These are phyloP conservation scores for Aspergillus candidus DNA, from an alignment of 2,329 filamentous ascomycete genomes.

Conservation along the genomic window DNA sequence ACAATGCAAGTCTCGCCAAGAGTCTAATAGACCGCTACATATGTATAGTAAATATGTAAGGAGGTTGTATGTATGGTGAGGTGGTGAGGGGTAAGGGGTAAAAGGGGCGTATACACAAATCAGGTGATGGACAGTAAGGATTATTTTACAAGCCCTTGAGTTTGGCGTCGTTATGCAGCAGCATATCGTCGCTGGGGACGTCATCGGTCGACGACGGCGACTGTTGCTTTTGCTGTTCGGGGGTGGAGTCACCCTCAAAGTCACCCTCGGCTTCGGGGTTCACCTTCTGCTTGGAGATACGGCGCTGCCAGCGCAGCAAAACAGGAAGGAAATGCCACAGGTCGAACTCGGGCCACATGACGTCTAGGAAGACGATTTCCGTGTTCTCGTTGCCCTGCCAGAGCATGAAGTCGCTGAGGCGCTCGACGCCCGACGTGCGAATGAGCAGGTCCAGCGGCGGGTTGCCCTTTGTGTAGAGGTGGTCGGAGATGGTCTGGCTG, in stretches of 20 bases:
- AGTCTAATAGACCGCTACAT: too few relatives aligned
- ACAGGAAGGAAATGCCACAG: conserved; percentile 91
- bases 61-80: too few relatives aligned
- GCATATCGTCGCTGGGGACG: too few relatives aligned
- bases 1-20: too few relatives aligned
- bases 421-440: conserved; percentile 84
- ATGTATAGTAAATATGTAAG: too few relatives aligned
- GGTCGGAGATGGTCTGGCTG: conserved; percentile 69
- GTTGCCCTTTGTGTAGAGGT: conserved; percentile 80
- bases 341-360: conserved; percentile 93
- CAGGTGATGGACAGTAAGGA: too few relatives aligned
- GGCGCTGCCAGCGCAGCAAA: conserved; percentile 79
- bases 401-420: conserved; percentile 95
- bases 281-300: conserved; percentile 57
- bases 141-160: too few relatives aligned
- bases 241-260: conserved; percentile 45
- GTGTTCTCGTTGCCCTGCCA: conserved; percentile 96
- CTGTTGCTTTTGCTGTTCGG: too few relatives aligned
- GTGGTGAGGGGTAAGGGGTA: too few relatives aligned
- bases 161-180: too few relatives aligned
- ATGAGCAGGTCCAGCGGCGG: conserved; percentile 88
- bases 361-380: conserved; percentile 85
- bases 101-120: too few relatives aligned
- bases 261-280: conserved; percentile 54
- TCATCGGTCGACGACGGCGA: too few relatives aligned